Evolutionary conservation across 2,329 filamentous ascomycete species (phyloP).

Genomic region (Nemania diffusa): DNA sequence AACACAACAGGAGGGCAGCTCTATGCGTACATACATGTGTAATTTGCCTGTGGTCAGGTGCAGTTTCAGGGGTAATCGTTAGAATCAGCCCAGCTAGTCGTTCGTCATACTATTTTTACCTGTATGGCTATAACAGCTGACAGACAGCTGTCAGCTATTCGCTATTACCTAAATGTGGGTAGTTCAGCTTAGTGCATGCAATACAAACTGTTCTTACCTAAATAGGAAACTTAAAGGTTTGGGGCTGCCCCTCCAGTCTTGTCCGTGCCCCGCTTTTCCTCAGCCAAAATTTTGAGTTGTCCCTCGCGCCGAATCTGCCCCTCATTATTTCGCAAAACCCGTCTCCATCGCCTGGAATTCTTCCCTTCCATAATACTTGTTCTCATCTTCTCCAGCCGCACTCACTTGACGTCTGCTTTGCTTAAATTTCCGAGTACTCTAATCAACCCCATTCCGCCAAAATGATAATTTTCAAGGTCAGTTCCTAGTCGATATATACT

Average conservation of each 20-base stretch:
- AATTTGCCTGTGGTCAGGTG: neutral
- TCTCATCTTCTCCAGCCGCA: slow-evolving; percentile 31
- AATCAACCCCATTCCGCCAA: slow-evolving; percentile 55
- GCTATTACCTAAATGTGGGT: too few species aligned
- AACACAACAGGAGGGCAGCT: neutral
- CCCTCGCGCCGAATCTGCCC: slow-evolving; percentile 44
- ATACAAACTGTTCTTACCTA: neutral
- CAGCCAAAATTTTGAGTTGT: slow-evolving; percentile 47
- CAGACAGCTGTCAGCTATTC: slow-evolving; percentile 3
- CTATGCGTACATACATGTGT: neutral
- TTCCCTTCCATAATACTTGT: slow-evolving; percentile 40
- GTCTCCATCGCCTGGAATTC: slow-evolving; percentile 46
- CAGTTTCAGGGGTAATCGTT: slow-evolving; percentile 29
- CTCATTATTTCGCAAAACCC: slow-evolving; percentile 44
- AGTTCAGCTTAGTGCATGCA: neutral
- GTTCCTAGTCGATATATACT: slow-evolving; percentile 34
- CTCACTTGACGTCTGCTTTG: slow-evolving; percentile 33
- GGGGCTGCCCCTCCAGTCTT: slow-evolving; percentile 36
- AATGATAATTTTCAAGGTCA: slow-evolving; percentile 80
- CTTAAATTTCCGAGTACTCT: slow-evolving; percentile 35
- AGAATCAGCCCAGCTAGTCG: slow-evolving; percentile 28
- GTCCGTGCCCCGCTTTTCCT: slow-evolving; percentile 39
- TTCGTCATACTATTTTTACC: neutral
- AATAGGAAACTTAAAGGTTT: slow-evolving; percentile 11
- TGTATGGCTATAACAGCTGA: neutral